Base-by-base conservation (phyloP, 164 flowering plant species). In the Malania oleifera region DNA sequence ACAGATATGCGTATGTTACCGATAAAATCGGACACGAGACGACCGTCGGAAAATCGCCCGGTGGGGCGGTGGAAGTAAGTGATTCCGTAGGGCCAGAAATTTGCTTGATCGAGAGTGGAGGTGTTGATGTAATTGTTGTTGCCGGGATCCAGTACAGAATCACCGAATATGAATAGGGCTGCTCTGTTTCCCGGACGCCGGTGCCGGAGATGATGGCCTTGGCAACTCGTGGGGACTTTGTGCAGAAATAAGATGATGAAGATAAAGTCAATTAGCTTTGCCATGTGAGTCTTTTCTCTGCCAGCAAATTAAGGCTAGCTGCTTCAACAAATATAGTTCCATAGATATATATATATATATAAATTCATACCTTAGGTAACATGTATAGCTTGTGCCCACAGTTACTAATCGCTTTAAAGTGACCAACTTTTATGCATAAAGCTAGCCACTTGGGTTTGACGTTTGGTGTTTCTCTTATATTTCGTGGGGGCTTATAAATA, bases 1-100 rank as follows among this genome's bases (percentile, higher is more conserved):
- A 1, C 7, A 51, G 12, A 20, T 6, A 0, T n/a, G 26, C 7
- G 18, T 1, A 22, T 47, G 26, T 54, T 67, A 80, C 84, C 80
- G 0, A 80, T 70, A 34, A 80, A 80, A 54, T 77, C 82, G 6
- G 80, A 49, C 3, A 80, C 72, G 7, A 80, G 34, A 14, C 78
- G 80, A 19, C 85, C 82, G 37, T 80, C 67, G 23, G 72, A 73
- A 48, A 67, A 71, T 56, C 85, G 66, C 6, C 85, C 85, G 23
- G 85, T 73, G 27, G 80, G 75, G 19, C 25, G 10, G 0, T 64
- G 31, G 72, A 75, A 71, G 71, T 27, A 75, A 20, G 75, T 56
- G 12, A 62, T 56, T 0, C 85, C 85, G 55, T 77, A 77, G 1
- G 85, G 85, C 57, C 50, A 61, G 59, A 69, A 80, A 49, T 77